These are phyloP conservation scores for Exobasidium cylindrosporum DNA, from an alignment of 1,284 basidiomycete species.

Conservation along the genomic window DNA sequence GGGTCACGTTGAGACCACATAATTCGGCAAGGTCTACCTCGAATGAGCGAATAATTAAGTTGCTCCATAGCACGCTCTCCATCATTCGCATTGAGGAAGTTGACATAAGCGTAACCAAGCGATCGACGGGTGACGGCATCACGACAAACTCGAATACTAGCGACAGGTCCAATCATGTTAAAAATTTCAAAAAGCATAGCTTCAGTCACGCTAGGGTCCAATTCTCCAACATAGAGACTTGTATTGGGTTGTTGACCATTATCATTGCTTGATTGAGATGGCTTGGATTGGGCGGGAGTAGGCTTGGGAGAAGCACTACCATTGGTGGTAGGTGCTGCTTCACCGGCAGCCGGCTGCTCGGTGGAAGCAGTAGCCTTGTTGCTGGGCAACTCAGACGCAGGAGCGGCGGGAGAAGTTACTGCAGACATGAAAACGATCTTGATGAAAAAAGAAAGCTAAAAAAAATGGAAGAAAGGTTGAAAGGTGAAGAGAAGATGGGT, in stretches of 20 bases:
- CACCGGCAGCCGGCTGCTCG: slow-evolving; percentile 49
- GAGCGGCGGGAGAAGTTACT: slow-evolving; percentile 33
- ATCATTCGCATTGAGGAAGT: slow-evolving; percentile 93
- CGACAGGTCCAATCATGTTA: slow-evolving; percentile 99
- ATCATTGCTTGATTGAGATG: slow-evolving; percentile 9
- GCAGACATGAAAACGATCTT: slow-evolving; percentile 33
- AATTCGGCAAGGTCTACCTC: slow-evolving; percentile 97
- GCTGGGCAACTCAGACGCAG: slow-evolving; percentile 28
- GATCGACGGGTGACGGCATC: slow-evolving; percentile 99
- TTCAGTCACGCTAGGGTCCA: slow-evolving; percentile 95
- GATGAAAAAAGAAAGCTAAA: neutral
- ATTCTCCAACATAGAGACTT: slow-evolving; percentile 97
- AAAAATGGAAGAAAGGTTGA: neutral
- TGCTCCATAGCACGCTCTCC: slow-evolving; percentile 99
- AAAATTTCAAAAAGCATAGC: slow-evolving; percentile 99
- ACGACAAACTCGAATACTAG: slow-evolving; percentile 98
- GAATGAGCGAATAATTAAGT: slow-evolving; percentile 99
- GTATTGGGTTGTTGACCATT: slow-evolving; percentile 56
- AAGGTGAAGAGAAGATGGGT: neutral
- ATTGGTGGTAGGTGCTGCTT: slow-evolving; percentile 26
- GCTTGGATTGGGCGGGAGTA: slow-evolving; percentile 12
- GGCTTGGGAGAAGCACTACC: slow-evolving; percentile 19
- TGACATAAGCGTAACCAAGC: slow-evolving; percentile 99
- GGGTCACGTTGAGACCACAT: slow-evolving; percentile 99
- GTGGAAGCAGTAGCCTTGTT: slow-evolving; percentile 23